A percentile compares a stretch with the other conserved stretches of the same genome.
These are phyloP conservation scores for Candida ortonii DNA, from an alignment of 805 yeast genomes.

Conservation along the genomic window DNA sequence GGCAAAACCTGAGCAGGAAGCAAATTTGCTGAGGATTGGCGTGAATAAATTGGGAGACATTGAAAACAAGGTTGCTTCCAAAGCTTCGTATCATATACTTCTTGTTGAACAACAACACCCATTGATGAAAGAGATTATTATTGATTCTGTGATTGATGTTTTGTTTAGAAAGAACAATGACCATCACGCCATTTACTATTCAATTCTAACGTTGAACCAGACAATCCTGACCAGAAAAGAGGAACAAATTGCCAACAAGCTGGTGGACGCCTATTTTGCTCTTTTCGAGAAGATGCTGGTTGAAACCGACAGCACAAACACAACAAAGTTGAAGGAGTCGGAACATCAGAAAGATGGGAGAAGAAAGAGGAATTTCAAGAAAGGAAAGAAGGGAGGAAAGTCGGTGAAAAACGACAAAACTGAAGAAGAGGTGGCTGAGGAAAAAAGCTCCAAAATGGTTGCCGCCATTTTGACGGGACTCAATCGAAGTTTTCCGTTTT, in stretches of 20 bases:
- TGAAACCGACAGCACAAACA: conserved; percentile 55
- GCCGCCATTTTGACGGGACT: conserved; percentile 92
- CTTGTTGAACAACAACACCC: conserved; percentile 90
- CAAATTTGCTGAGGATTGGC: conserved; percentile 79
- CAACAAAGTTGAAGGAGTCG: conserved; percentile 36
- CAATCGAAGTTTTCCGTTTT: conserved; percentile 93
- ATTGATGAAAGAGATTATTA: conserved; percentile 83
- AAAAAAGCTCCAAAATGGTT: conserved; percentile 78
- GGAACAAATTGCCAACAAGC: conserved; percentile 73
- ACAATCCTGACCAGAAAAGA: conserved; percentile 82
- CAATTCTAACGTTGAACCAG: conserved; percentile 86
- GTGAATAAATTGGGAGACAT: conserved; percentile 93
- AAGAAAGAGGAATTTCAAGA: conserved; percentile 71
- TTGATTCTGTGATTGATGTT: conserved; percentile 77
- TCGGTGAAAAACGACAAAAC: conserved; percentile 66
- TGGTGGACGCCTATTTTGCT: conserved; percentile 81
- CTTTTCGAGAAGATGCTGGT: conserved; percentile 79
- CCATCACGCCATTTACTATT: conserved; percentile 84
- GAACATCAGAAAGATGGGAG: conserved; percentile 56
- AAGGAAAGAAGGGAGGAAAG: conserved; percentile 85
- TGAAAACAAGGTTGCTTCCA: conserved; percentile 86
- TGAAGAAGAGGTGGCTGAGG: conserved; percentile 65
- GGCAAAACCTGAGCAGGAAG: conserved; percentile 95
- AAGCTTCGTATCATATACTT: conserved; percentile 76
- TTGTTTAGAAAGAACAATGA: conserved; percentile 73